These are phyloP conservation scores for Saitozyma sp. DNA, from an alignment of 768 basidiomycete species.

Conservation along the genomic window DNA sequence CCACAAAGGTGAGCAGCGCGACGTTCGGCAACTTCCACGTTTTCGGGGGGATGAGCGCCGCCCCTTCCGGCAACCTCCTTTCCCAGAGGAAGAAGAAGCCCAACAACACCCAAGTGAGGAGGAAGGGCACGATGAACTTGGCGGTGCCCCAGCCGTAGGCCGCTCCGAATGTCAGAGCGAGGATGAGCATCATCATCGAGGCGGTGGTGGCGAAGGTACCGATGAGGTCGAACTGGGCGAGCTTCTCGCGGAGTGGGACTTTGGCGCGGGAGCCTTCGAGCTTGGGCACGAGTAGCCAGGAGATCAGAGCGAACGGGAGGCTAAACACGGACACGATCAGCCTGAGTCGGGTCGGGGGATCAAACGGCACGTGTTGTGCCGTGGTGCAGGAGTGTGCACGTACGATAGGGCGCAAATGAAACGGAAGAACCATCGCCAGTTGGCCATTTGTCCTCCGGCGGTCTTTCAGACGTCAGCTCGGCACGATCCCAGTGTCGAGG, in stretches of 20 bases:
- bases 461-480: constrained; percentile 1
- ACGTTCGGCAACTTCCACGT: constrained; percentile 41
- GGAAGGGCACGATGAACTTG: constrained; percentile 27
- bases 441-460: constrained; percentile 22
- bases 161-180: constrained; percentile 38
- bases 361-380: constrained; percentile 17
- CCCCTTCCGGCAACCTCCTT: constrained; percentile 1
- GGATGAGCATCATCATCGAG: constrained; percentile 29
- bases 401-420: neutral
- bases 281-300: neutral
- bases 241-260: constrained; percentile 7
- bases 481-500: no score
- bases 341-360: constrained; percentile 31
- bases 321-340: constrained; percentile 14
- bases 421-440: constrained; percentile 47
- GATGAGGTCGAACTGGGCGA: constrained; percentile 19
- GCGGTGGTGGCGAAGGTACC: constrained; percentile 13
- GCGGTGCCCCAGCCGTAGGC: constrained; percentile 33
- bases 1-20: constrained; percentile 19
- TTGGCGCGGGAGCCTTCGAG: constrained; percentile 1
- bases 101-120: constrained; percentile 21
- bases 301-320: constrained; percentile 20
- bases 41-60: constrained; percentile 28
- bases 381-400: constrained; percentile 8
- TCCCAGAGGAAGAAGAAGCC: constrained; percentile 39